Evolutionary conservation across 495 filamentous ascomycete species (phyloP).

Genomic region (Podospora comata): DNA sequence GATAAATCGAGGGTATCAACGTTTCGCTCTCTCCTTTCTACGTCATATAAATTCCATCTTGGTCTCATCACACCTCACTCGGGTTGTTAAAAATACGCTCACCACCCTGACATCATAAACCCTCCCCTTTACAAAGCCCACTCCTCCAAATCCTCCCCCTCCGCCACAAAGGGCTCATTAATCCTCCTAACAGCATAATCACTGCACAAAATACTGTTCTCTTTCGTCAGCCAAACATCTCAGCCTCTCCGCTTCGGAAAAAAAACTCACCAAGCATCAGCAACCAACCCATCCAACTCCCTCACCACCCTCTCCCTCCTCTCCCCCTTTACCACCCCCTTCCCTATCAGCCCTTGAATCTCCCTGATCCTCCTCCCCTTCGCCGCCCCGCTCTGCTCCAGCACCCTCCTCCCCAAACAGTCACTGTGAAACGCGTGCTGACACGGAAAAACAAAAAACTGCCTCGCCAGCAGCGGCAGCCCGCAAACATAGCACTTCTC

Average conservation of each 20-base stretch:
- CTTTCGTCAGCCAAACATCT: neutral
- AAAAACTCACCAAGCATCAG: constrained; percentile 48
- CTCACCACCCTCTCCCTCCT: constrained; percentile 77
- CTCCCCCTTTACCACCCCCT: constrained; percentile 59
- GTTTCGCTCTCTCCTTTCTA: neutral
- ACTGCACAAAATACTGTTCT: constrained; percentile 74
- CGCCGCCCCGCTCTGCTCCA: constrained; percentile 67
- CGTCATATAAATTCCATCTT: too few species aligned
- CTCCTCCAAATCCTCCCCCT: constrained; percentile 68
- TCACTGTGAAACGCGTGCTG: constrained; percentile 97
- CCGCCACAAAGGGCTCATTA: constrained; percentile 81
- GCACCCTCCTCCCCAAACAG: constrained; percentile 78
- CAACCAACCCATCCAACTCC: constrained; percentile 86
- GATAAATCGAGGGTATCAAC: neutral
- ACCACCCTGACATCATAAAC: too few species aligned
- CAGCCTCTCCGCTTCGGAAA: neutral
- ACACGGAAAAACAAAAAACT: constrained; percentile 98
- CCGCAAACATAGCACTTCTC: constrained; percentile 88
- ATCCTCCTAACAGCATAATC: constrained; percentile 91
- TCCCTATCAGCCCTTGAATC: constrained; percentile 73
- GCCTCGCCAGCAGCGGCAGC: constrained; percentile 76
- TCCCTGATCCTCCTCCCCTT: constrained; percentile 80
- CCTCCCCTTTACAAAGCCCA: constrained; percentile 65
- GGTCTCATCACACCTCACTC: neutral
- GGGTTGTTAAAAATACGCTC: too few species aligned